Conservation (phyloP, 768 basidiomycete species). For the Lactarius hatsudake region DNA sequence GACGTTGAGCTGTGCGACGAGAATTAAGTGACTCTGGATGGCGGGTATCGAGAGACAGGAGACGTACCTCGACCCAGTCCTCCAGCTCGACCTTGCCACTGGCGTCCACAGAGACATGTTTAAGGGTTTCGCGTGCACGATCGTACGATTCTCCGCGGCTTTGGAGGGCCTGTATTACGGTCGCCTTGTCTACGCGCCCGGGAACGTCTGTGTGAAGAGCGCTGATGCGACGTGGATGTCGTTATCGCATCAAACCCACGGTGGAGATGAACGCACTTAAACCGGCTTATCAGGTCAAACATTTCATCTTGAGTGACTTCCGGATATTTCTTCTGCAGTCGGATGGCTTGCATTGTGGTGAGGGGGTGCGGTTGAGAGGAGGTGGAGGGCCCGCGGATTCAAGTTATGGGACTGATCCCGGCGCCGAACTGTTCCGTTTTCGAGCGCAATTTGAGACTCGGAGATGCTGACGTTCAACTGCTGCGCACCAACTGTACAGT, state of each 20-base stretch:
- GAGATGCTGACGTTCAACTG: neutral
- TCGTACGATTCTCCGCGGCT: constrained; percentile 87
- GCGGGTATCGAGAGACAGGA: neutral
- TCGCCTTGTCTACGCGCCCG: constrained; percentile 78
- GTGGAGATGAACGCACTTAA: constrained; percentile 70
- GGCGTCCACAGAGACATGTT: constrained; percentile 90
- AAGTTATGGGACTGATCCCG: constrained; percentile 5
- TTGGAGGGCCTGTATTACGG: constrained; percentile 76
- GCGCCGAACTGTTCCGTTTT: neutral
- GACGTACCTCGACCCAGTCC: constrained; percentile 92
- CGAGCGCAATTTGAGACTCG: neutral
- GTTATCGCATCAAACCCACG: constrained; percentile 22
- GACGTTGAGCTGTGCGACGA: constrained; percentile 60
- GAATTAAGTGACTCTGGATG: constrained; percentile 1
- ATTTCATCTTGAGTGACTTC: constrained; percentile 91
- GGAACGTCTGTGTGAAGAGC: constrained; percentile 74
- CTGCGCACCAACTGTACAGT: neutral
- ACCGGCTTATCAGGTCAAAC: constrained; percentile 89
- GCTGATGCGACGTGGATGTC: constrained; percentile 39
- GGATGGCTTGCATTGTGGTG: constrained; percentile 69
- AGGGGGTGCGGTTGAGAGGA: neutral
- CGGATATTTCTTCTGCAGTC: constrained; percentile 89
- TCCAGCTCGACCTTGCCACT: constrained; percentile 96
- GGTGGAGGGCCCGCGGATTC: constrained; percentile 1
- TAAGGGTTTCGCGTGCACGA: constrained; percentile 83